phyloP scores from a whole-genome alignment of 176 grass and related monocot genomes.

The Oryza meyeriana region DNA sequence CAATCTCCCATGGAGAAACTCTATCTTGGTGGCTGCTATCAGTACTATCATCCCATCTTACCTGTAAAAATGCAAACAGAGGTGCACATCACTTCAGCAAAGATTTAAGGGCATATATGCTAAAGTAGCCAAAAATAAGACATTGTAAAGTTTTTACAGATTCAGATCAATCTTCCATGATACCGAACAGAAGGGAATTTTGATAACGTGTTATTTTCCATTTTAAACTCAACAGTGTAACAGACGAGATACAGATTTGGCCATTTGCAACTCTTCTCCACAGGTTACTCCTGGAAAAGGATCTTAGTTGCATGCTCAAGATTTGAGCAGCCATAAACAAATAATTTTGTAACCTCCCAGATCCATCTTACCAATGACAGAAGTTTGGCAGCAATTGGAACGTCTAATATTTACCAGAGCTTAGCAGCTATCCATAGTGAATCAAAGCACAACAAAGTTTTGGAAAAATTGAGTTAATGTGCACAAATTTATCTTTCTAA shows the following conservation, averaged over 20 bases:
- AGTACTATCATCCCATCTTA: slow-evolving; percentile 68
- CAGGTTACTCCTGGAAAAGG: background rate
- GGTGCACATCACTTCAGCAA: background rate
- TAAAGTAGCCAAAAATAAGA: background rate
- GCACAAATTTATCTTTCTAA: background rate
- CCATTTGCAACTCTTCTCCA: background rate
- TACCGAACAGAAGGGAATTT: background rate
- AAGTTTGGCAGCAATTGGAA: background rate
- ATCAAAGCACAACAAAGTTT: background rate
- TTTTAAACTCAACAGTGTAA: background rate
- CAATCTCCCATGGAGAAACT: slow-evolving; percentile 91
- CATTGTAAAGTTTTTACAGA: background rate
- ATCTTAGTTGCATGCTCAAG: background rate
- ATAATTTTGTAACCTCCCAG: background rate
- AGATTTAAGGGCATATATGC: background rate
- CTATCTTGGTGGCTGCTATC: slow-evolving; percentile 54
- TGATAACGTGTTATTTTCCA: background rate
- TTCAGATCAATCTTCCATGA: background rate
- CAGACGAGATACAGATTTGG: background rate
- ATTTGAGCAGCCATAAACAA: background rate
- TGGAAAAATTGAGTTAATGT: background rate
- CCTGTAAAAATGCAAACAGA: slow-evolving; percentile 50
- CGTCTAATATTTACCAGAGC: background rate
- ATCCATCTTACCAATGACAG: background rate
- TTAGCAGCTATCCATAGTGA: background rate